Conservation (phyloP, 2,329 filamentous ascomycete genomes). For the Pseudocercospora pini-densiflorae region DNA sequence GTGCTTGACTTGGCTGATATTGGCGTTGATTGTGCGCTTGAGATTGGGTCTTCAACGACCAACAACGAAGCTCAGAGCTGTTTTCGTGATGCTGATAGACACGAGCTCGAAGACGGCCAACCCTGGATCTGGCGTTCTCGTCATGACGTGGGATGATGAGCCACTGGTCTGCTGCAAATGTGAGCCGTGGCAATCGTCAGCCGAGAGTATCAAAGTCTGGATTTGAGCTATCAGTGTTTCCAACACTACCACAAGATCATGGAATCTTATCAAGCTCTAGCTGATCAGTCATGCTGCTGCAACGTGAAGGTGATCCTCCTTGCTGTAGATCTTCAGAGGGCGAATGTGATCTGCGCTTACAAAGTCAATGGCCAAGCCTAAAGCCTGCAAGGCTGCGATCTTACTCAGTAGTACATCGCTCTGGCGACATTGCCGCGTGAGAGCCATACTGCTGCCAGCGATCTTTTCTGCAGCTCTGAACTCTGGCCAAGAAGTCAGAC, state of each 20-base stretch:
- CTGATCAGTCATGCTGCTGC: neutral
- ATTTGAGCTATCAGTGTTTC: neutral
- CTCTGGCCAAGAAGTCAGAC: no score
- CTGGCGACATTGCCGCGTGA: no score
- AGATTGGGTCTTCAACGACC: neutral
- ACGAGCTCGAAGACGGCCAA: neutral
- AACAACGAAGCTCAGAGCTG: neutral
- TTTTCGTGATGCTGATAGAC: neutral
- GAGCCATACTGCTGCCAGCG: no score
- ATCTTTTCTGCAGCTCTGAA: no score
- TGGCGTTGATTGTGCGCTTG: neutral
- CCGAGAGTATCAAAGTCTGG: neutral
- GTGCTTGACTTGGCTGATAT: neutral
- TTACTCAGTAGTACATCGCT: no score
- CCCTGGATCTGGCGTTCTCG: neutral
- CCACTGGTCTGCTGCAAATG: neutral
- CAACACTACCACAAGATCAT: neutral
- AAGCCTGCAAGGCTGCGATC: no score
- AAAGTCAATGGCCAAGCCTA: neutral
- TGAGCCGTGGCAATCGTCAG: conserved; percentile 6
- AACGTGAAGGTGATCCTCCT: no score
- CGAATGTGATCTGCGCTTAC: neutral
- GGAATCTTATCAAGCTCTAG: neutral
- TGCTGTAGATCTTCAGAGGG: no score
- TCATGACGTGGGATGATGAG: conserved; percentile 9